Conservation (phyloP, 805 yeast genomes). For the Pichia deserticola region DNA sequence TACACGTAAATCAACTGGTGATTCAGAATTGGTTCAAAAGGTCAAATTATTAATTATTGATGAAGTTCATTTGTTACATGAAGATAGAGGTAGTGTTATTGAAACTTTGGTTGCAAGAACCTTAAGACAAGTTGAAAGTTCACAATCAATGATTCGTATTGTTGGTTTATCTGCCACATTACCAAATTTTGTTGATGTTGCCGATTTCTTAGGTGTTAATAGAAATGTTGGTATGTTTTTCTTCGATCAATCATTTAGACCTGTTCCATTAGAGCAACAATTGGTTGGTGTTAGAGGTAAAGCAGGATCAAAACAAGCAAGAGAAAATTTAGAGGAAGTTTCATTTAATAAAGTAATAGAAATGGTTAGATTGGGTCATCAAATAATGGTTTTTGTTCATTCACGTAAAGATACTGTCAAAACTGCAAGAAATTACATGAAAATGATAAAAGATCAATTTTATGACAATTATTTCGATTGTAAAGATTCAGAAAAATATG, state of each 20-base stretch:
- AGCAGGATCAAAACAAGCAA: constrained; percentile 64
- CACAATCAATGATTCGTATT: constrained; percentile 91
- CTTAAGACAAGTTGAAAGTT: constrained; percentile 85
- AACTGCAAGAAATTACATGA: constrained; percentile 66
- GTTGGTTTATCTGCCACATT: constrained; percentile 90
- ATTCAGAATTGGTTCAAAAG: constrained; percentile 73
- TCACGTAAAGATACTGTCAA: constrained; percentile 88
- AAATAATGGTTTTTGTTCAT: constrained; percentile 95
- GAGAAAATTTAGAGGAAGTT: constrained; percentile 66
- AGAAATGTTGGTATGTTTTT: constrained; percentile 87
- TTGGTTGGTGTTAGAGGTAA: constrained; percentile 82
- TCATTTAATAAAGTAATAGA: constrained; percentile 70
- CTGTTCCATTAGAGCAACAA: constrained; percentile 87
- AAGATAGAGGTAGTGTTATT: constrained; percentile 96
- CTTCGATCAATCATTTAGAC: constrained; percentile 89
- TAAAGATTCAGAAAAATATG: constrained; percentile 34
- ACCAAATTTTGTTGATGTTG: constrained; percentile 88
- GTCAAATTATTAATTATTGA: constrained; percentile 85
- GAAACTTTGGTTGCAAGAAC: constrained; percentile 95
- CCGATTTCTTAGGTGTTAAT: constrained; percentile 89
- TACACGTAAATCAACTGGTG: constrained; percentile 88
- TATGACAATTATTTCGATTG: constrained; percentile 57
- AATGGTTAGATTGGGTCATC: constrained; percentile 63
- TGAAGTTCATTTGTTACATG: constrained; percentile 94
- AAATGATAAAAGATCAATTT: constrained; percentile 54